Conservation (phyloP, 129 eudicot genomes). For the Flaveria trinervia region DNA sequence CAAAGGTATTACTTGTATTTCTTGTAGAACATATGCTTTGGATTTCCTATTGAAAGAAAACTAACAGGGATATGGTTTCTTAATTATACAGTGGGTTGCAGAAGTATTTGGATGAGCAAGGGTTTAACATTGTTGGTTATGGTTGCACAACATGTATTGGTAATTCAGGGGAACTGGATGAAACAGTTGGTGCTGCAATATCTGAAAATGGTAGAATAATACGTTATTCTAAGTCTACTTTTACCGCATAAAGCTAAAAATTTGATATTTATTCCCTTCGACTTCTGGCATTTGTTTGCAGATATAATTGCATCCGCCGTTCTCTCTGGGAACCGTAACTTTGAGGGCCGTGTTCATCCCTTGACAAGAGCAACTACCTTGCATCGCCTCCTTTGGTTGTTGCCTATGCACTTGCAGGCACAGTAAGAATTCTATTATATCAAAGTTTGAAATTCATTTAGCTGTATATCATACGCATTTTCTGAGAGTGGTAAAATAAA, state of each 20-base stretch:
- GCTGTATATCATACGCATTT: not conserved
- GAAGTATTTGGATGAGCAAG: conserved; percentile 73
- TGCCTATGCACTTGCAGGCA: conserved; percentile 98
- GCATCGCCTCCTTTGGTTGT: conserved; percentile 97
- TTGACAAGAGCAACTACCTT: conserved; percentile 93
- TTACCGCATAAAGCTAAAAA: not conserved
- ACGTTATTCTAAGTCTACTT: not conserved
- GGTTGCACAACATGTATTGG: conserved; percentile 97
- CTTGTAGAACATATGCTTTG: not conserved
- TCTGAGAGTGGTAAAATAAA: not conserved
- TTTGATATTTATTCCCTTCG: not conserved
- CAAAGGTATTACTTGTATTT: conserved; percentile 52
- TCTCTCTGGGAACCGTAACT: conserved; percentile 92
- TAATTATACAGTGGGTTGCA: conserved; percentile 67
- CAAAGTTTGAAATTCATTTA: not conserved
- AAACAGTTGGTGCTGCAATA: conserved; percentile 76
- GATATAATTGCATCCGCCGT: conserved; percentile 93
- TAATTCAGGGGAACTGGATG: conserved; percentile 85
- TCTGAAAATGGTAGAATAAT: conserved; percentile 60
- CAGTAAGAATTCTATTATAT: conserved; percentile 46
- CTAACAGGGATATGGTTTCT: conserved; percentile 9
- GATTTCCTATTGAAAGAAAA: not conserved
- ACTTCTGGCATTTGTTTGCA: conserved; percentile 32
- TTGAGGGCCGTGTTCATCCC: conserved; percentile 94
- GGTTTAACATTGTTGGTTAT: conserved; percentile 83